Percentiles rank a stretch among this genome's conserved stretches.
Conservation (phyloP, 208 protist genomes). For the Crithidia acanthocephali region DNA sequence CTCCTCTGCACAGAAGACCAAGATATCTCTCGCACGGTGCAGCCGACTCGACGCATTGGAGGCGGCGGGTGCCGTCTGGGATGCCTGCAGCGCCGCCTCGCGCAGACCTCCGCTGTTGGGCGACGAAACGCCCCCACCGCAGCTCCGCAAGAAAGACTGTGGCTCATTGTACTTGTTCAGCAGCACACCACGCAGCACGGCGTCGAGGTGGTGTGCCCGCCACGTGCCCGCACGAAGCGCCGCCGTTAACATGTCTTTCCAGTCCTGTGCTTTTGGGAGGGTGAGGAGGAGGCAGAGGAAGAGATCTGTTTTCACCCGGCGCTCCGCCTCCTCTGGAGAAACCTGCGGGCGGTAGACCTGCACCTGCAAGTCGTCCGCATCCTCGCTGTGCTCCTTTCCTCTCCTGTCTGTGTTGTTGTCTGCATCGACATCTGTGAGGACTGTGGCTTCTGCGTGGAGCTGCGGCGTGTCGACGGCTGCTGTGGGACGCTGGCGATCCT, state of each 20-base stretch:
- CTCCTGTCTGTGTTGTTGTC: not conserved
- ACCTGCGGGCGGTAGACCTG: constrained; percentile 17
- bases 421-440: not conserved
- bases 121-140: not conserved
- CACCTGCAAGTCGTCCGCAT: constrained; percentile 22
- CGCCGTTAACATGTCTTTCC: constrained; percentile 63
- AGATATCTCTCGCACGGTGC: constrained; percentile 26
- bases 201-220: constrained; percentile 53
- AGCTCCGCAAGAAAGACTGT: not conserved
- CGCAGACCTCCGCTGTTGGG: not conserved
- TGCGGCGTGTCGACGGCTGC: no score
- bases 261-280: constrained; percentile 52
- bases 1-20: constrained; percentile 32
- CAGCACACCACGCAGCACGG: constrained; percentile 47
- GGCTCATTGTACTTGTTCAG: constrained; percentile 41
- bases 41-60: constrained; percentile 26
- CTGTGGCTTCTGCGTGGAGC: no score
- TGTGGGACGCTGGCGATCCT: no score
- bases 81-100: not conserved
- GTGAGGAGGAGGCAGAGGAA: constrained; percentile 57
- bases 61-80: constrained; percentile 1
- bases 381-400: not conserved
- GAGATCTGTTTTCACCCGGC: constrained; percentile 30
- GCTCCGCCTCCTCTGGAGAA: constrained; percentile 21
- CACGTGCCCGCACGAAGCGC: constrained; percentile 56